These are phyloP conservation scores for Pluteus cervinus DNA, from an alignment of 768 basidiomycete genomes.

Conservation along the genomic window DNA sequence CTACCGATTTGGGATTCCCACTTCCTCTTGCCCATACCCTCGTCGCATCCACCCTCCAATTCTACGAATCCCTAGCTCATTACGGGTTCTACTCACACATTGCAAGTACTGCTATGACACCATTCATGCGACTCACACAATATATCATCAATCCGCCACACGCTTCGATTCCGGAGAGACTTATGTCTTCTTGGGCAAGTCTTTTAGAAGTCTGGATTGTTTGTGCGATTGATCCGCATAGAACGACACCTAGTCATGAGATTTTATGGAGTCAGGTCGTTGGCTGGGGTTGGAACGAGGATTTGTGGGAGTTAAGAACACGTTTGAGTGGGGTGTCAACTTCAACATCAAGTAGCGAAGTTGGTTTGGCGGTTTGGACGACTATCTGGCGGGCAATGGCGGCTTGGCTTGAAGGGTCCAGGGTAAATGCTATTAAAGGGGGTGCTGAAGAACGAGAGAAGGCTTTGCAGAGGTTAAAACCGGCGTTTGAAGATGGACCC, in stretches of 20 bases:
- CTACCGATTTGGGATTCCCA: constrained; percentile 32
- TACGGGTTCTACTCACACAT: constrained; percentile 78
- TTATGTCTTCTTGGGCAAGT: constrained; percentile 47
- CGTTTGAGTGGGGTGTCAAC: no score
- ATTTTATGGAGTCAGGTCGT: constrained; percentile 84
- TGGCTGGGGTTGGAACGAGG: constrained; percentile 71
- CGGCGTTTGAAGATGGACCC: constrained; percentile 34
- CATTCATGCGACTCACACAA: constrained; percentile 44
- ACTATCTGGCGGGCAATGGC: constrained; percentile 51
- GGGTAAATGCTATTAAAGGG: constrained; percentile 60
- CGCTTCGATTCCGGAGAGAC: constrained; percentile 23
- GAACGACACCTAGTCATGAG: constrained; percentile 80
- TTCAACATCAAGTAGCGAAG: constrained; percentile 17
- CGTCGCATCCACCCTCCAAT: constrained; percentile 47
- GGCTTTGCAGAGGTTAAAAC: constrained; percentile 27
- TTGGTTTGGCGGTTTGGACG: constrained; percentile 33
- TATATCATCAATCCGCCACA: constrained; percentile 37
- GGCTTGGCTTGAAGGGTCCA: constrained; percentile 74
- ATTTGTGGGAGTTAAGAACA: constrained; percentile 36
- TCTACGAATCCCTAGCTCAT: constrained; percentile 60
- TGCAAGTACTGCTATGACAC: constrained; percentile 54
- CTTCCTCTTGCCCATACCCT: constrained; percentile 43
- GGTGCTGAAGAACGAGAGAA: constrained; percentile 59
- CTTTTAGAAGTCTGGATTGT: constrained; percentile 69
- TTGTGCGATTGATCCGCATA: constrained; percentile 88